Evolutionary conservation across 1,284 basidiomycete genomes (phyloP), one percentile per base, ranked within the genome.

Genomic region (Microbotryum silenes-acaulis): DNA sequence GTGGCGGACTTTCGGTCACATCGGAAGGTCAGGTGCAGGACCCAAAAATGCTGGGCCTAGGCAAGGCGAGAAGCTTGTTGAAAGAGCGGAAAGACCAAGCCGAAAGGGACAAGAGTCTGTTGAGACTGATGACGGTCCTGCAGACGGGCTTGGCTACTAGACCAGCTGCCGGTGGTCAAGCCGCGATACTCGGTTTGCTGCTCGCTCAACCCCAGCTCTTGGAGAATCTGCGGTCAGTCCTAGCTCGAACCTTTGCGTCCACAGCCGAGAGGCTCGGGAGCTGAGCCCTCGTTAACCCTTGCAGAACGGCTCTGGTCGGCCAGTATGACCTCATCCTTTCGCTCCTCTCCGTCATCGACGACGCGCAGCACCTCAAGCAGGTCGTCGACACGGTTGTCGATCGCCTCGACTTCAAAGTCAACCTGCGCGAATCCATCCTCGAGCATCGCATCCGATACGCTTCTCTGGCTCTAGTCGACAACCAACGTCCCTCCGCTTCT

Each of bases 361-460:
- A 87, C 60, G 93, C 92, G 0, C 76, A 85, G 27, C 81, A 83
- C 69, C 82, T 86, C 16, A 97, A 97, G 79, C 83, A 81, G 56
- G 78, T 96, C 2, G 91, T 91, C 0, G 93, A 97, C 76, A 80
- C 83, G 16, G 82, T 96, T 60, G 87, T 97, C 61, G 91, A 97
- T 73, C 81, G 84, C 58, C 91, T 92, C 91, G 70, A 67, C 87
- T 78, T 16, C 21, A 49, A 12, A 20, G 85, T 86, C 46, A 93
- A 97, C 72, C 76, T 97, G 5, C 82, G 92, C 57, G 92, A 97
- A 76, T 87, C 89, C 65, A 87, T 97, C 53, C 79, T 97, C 42
- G 82, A 83, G 33, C 80, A 90, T 72, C 84, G 93, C 20, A 79
- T 97, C 60, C 85, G 84, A 64, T 93, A 93, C 74, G 87, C 91